Evolutionary conservation across 1,284 basidiomycete genomes (phyloP).

Genomic region (Cystobasidium pallidum): DNA sequence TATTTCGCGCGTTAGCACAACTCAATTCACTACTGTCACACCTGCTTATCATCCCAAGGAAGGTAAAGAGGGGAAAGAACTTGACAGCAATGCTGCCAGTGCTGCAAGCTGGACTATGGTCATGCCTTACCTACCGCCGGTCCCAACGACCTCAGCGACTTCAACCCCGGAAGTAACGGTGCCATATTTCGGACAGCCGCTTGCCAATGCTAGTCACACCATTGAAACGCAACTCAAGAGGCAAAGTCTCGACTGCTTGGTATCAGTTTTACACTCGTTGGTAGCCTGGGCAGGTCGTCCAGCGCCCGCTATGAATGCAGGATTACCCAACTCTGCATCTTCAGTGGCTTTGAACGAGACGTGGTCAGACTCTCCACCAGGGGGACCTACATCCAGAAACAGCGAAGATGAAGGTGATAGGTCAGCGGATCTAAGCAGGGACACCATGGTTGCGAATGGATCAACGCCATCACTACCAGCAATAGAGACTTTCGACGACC

Average conservation of each 20-base stretch:
- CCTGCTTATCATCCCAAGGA: constrained; percentile 26
- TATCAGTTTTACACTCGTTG: constrained; percentile 80
- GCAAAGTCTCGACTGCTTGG: constrained; percentile 87
- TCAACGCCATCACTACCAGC: constrained; percentile 8
- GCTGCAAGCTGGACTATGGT: constrained; percentile 37
- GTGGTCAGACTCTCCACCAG: constrained; percentile 51
- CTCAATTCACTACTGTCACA: constrained; percentile 44
- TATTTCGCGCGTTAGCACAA: constrained; percentile 39
- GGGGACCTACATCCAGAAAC: constrained; percentile 36
- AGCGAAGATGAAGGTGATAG: constrained; percentile 39
- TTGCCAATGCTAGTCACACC: constrained; percentile 63
- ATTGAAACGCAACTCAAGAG: constrained; percentile 82
- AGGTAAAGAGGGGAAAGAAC: constrained; percentile 41
- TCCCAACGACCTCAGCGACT: constrained; percentile 21
- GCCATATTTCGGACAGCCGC: constrained; percentile 57
- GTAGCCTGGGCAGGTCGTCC: constrained; percentile 73
- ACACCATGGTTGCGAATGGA: constrained; percentile 7
- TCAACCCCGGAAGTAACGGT: constrained; percentile 46
- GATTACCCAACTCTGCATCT: constrained; percentile 19
- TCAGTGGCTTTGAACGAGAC: constrained; percentile 44
- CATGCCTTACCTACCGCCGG: constrained; percentile 31
- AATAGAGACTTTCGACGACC: constrained; percentile 69
- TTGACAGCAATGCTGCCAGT: constrained; percentile 33
- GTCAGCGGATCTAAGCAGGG: constrained; percentile 25
- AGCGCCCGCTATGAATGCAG: constrained; percentile 47